Evolutionary conservation across 2,329 filamentous ascomycete species (phyloP).

Genomic region (Cryoendolithus antarcticus): DNA sequence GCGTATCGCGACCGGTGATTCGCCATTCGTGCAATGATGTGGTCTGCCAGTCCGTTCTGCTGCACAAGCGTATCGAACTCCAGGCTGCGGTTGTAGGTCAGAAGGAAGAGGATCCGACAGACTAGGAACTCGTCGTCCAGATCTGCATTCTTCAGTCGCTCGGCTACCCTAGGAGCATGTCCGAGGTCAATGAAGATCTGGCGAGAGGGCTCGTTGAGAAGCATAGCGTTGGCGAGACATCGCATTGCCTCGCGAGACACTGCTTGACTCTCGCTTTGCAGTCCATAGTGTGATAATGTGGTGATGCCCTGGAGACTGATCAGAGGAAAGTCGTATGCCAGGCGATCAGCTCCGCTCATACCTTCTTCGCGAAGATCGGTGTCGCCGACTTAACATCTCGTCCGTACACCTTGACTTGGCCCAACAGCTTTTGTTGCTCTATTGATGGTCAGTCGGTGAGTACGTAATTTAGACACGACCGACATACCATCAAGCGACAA

Average conservation of each 20-base stretch:
- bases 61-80: conserved; percentile 54
- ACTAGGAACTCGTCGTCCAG: conserved; percentile 77
- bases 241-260: conserved; percentile 65
- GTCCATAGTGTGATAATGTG: conserved; percentile 55
- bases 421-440: conserved; percentile 50
- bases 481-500: conserved; percentile 17
- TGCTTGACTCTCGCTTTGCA: conserved; percentile 50
- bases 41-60: conserved; percentile 53
- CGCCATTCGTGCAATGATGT: conserved; percentile 53
- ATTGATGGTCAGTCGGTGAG: conserved; percentile 7
- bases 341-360: conserved; percentile 25
- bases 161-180: conserved; percentile 54
- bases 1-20: conserved; percentile 22
- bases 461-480: not conserved
- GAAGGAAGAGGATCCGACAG: conserved; percentile 66
- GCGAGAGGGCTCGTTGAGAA: conserved; percentile 55
- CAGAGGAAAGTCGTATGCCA: conserved; percentile 1
- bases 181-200: conserved; percentile 62
- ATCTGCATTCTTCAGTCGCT: conserved; percentile 56
- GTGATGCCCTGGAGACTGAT: conserved; percentile 52
- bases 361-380: conserved; percentile 72
- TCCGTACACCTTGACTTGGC: conserved; percentile 65
- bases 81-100: conserved; percentile 63
- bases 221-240: conserved; percentile 73
- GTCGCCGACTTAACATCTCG: conserved; percentile 60